A percentile compares a stretch with the other conserved stretches of the same genome.
Evolutionary conservation across 208 protist genomes (phyloP).

Genomic region (Trypanosoma congolense): DNA sequence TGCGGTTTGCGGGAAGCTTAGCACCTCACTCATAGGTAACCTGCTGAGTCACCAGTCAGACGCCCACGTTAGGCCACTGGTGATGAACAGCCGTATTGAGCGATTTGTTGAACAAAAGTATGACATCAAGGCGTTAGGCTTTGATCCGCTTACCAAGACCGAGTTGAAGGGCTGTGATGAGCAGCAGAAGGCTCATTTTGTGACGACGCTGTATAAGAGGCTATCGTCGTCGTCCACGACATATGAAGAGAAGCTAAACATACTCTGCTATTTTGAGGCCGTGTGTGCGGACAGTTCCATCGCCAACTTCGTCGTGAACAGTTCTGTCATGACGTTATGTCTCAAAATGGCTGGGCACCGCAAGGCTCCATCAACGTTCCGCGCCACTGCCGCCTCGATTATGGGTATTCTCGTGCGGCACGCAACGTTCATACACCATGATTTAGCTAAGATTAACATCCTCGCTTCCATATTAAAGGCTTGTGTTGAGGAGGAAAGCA

Average conservation of each 20-base stretch:
- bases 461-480: slow-evolving; percentile 51
- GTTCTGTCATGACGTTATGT: slow-evolving; percentile 86
- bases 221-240: slow-evolving; percentile 25
- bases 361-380: slow-evolving; percentile 39
- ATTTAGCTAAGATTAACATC: slow-evolving; percentile 61
- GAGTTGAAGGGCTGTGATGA: slow-evolving; percentile 54
- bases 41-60: slow-evolving; percentile 70
- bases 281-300: slow-evolving; percentile 64
- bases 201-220: slow-evolving; percentile 45
- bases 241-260: slow-evolving; percentile 60
- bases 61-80: slow-evolving; percentile 83
- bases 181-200: slow-evolving; percentile 44
- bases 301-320: slow-evolving; percentile 88
- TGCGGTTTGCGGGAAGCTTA: neutral
- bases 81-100: slow-evolving; percentile 87
- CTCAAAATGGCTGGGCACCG: slow-evolving; percentile 57
- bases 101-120: slow-evolving; percentile 66
- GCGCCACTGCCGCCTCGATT: slow-evolving; percentile 66
- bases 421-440: slow-evolving; percentile 71
- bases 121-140: slow-evolving; percentile 46
- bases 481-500: slow-evolving; percentile 49
- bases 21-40: slow-evolving; percentile 26
- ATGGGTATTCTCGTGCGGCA: slow-evolving; percentile 86
- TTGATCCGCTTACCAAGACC: slow-evolving; percentile 44
- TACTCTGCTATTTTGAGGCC: slow-evolving; percentile 84